Conservation (phyloP, 352 stramenopile species). For the Phytopythium montanum region DNA sequence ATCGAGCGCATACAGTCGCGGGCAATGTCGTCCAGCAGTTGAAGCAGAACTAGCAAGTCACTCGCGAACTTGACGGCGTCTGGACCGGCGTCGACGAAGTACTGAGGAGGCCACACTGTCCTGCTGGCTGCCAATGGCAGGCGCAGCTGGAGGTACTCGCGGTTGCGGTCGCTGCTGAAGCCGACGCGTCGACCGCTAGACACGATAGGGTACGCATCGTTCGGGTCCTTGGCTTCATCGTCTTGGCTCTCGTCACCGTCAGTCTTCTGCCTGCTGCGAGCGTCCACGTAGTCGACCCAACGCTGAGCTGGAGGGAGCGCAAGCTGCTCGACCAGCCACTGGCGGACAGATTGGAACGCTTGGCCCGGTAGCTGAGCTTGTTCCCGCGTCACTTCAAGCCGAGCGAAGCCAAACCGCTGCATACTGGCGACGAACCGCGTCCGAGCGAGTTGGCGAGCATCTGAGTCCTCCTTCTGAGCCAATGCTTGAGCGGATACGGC, state of each 20-base stretch:
- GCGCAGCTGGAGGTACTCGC: conserved; percentile 77
- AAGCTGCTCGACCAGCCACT: conserved; percentile 57
- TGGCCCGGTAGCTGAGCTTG: conserved; percentile 51
- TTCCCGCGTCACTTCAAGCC: conserved; percentile 57
- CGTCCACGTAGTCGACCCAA: conserved; percentile 75
- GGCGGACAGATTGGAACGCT: conserved; percentile 56
- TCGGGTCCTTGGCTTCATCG: neutral
- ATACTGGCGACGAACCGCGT: conserved; percentile 69
- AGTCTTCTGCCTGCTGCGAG: conserved; percentile 3
- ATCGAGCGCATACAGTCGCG: conserved; percentile 77
- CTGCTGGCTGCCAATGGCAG: conserved; percentile 58
- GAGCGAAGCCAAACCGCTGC: conserved; percentile 67
- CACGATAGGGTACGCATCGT: conserved; percentile 31
- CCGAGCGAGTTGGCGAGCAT: conserved; percentile 50
- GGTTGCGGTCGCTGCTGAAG: conserved; percentile 66
- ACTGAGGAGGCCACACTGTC: conserved; percentile 69
- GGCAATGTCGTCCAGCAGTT: conserved; percentile 59
- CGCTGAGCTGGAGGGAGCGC: conserved; percentile 40
- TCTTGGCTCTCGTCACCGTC: conserved; percentile 9
- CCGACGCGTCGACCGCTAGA: conserved; percentile 70
- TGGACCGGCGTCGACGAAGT: conserved; percentile 48
- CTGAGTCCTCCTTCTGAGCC: conserved; percentile 20
- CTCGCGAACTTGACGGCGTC: conserved; percentile 37
- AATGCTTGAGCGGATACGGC: conserved; percentile 48
- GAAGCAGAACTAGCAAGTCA: conserved; percentile 52